Base-by-base conservation (phyloP, 106 monocot species). In the Dioscorea alata region DNA sequence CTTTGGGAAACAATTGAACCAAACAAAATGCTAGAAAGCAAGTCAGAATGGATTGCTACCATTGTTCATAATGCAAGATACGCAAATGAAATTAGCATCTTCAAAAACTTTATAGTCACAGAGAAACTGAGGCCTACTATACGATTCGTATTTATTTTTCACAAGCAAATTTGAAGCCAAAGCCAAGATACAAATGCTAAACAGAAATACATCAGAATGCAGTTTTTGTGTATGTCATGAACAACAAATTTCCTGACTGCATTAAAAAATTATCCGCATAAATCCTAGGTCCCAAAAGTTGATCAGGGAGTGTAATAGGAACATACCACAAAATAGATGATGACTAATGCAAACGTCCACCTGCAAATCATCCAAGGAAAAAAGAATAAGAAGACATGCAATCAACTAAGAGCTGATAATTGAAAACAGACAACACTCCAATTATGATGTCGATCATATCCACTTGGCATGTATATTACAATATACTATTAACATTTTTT, bases 281-380 rank as follows among this genome's bases (percentile, higher is more conserved):
- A 28, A 28, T 28, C 3, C 3, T 3, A 1, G 28, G 28, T 28
- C 28, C 28, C 28, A 28, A 28, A 28, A 28, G 28, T 3, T 28
- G 2, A 28, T 28, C 28, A 28, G 28, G 28, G 28, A 28, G 28
- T 9, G 12, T 33, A 3, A 2, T 21, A 68, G 58, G 22, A 65
- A 50, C 74, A 69, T 77, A 89, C 89, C 80, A 60, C 61, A 75
- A 89, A 89, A 77, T 89, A 90, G 35, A 86, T 48, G 59, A 86
- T 83, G 23, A 83, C 90, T 31, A 90, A 49, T 6, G 78, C 34
- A 49, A 90, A 86, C 0, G 90, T 90, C 90, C 90, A 90, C 81
- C 90, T 90, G 80, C 77, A 65, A 6, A 78, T 57, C 67, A 81
- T 65, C 59, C 48, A 67, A 20, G 24, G 49, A 71, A 48, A 12